Conservation (phyloP, 192 early-diverging fungal genomes). For the Gamsiella multidivaricata region DNA sequence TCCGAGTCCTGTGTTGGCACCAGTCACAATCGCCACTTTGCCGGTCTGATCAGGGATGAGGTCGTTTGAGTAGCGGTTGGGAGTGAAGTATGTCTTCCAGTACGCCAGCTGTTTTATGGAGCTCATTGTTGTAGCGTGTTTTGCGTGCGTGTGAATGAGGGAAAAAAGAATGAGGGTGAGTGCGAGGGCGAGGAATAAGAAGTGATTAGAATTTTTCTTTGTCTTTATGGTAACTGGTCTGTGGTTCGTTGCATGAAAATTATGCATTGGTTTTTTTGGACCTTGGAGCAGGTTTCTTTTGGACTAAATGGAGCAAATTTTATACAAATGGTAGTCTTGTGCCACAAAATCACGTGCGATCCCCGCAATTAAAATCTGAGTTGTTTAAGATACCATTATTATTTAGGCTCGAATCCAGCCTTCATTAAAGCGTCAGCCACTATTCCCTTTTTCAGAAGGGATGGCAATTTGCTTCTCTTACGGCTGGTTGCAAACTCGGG, state of each 20-base stretch:
- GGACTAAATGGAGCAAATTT: too few species aligned
- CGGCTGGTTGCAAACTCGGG: too few species aligned
- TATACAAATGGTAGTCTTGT: too few species aligned
- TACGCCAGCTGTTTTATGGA: slow-evolving; percentile 5
- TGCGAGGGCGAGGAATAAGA: not conserved
- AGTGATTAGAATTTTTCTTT: not conserved
- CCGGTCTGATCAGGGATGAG: slow-evolving; percentile 51
- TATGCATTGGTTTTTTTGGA: slow-evolving; percentile 10
- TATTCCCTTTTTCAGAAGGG: too few species aligned
- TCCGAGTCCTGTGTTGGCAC: slow-evolving; percentile 56
- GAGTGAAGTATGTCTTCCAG: slow-evolving; percentile 15
- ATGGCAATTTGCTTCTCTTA: too few species aligned
- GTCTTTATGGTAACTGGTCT: not conserved
- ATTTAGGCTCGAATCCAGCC: too few species aligned
- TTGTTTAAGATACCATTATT: too few species aligned
- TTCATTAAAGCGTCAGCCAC: too few species aligned
- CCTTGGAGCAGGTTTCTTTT: slow-evolving; percentile 6
- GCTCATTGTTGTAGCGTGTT: slow-evolving; percentile 7
- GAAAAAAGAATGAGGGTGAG: slow-evolving; percentile 1
- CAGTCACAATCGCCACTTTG: slow-evolving; percentile 62
- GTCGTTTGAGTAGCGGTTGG: slow-evolving; percentile 16
- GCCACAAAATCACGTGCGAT: too few species aligned
- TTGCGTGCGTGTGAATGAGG: not conserved
- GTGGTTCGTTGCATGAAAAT: too few species aligned
- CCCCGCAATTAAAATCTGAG: too few species aligned